Evolutionary conservation across 2,329 filamentous ascomycete species (phyloP), one percentile per base, ranked within the genome.

Genomic region (Mycosphaerelloides madeirae): DNA sequence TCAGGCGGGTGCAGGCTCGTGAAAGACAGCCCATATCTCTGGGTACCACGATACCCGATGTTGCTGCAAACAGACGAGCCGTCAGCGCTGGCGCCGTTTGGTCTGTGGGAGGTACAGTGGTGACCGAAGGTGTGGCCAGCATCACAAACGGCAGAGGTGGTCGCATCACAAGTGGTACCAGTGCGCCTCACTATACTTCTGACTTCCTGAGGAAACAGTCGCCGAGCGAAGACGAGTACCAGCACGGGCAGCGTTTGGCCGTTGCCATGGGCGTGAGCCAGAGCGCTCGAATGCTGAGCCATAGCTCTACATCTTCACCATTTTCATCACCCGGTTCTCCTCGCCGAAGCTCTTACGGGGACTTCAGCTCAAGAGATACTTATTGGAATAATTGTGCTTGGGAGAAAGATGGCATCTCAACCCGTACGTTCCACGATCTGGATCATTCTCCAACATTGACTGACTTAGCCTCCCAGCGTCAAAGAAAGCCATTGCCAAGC

Each of bases 221-320:
- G 14, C 41, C 53, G 14, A 53, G 48, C 28, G 56, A 63, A 9
- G 56, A 60, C 19, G 56, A 59, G 20, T 38, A 38, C 8, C 80
- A 78, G 41, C 85, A 95, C 60, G 80, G 85, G 57, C 77, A 78
- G 31, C 80, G 88, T 20, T 68, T 98, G 43, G 89, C 90, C 7
- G 71, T 83, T 13, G 93, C 93, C 2, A 73, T 97, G 40, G 78
- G 86, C n/a, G 76, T 97, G 48, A 82, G 95, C 60, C 81, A 80
- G 35, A 73, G 78, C 22, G 73, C 77, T 19, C 79, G 80, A 49
- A 71, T 95, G 12, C 72, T 95, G 22, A 75, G 41, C 4, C 46
- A 49, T 19, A 76, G 31, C 81, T 52, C 53, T 9, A 38, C 50
- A 7, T 38, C 43, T 11, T 49, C 53, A 14, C 29, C 34, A 8